Percentiles rank a stretch among this genome's conserved stretches.
These are phyloP conservation scores for Chenopodium formosanum DNA, from an alignment of 148 eudicot species.

Conservation along the genomic window DNA sequence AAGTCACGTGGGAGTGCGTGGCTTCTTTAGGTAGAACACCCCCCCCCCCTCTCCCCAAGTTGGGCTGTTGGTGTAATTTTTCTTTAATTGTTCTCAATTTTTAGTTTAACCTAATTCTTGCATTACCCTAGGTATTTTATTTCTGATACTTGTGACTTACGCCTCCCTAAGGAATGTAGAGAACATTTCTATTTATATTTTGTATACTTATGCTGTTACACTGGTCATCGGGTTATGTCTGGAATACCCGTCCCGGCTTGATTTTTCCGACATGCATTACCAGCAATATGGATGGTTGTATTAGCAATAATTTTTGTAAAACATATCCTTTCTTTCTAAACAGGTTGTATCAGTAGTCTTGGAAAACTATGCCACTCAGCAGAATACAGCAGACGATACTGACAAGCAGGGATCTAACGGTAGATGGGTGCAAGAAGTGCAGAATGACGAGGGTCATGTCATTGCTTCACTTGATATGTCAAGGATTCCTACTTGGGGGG, in stretches of 20 bases:
- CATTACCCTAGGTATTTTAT: background rate
- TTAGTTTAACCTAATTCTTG: background rate
- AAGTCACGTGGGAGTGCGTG: background rate
- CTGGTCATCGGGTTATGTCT: background rate
- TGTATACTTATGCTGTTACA: background rate
- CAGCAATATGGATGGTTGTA: background rate
- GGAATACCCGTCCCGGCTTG: background rate
- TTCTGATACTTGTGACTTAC: background rate
- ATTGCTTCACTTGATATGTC: slow-evolving; percentile 43
- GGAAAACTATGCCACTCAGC: slow-evolving; percentile 65
- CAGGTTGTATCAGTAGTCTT: slow-evolving; percentile 85
- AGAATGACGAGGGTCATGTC: slow-evolving; percentile 47
- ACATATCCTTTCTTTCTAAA: slow-evolving; percentile 11
- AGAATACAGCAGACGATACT: slow-evolving; percentile 23
- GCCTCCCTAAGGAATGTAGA: background rate
- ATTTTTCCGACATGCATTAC: background rate
- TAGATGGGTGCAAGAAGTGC: slow-evolving; percentile 66
- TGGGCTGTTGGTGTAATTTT: background rate
- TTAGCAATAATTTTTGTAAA: background rate
- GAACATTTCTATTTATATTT: background rate
- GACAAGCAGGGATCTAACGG: slow-evolving; percentile 30
- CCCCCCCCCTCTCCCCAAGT: background rate
- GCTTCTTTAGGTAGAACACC: too few species aligned
- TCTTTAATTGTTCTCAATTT: background rate
- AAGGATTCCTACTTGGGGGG: slow-evolving; percentile 72